A percentile compares a stretch with the other conserved stretches of the same genome.
These are phyloP conservation scores for Arthrobotrys sphaeroides DNA, from an alignment of 2,329 filamentous ascomycete genomes.

Conservation along the genomic window DNA sequence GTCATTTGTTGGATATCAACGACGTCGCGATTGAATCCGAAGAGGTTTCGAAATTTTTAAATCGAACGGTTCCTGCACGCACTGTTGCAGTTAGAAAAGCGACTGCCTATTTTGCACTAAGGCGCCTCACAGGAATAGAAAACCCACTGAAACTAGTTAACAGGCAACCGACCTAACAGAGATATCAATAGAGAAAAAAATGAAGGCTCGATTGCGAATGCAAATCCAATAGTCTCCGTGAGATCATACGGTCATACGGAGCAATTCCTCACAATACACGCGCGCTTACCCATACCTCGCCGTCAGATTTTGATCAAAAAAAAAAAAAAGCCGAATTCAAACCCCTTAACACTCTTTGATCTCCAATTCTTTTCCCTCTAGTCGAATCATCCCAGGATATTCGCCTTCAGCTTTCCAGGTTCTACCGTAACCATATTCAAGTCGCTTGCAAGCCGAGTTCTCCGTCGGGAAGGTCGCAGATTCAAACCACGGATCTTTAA, in stretches of 20 bases:
- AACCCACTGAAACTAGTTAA: too few relatives aligned
- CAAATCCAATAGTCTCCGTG: background rate
- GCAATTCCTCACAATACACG: background rate
- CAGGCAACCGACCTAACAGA: background rate
- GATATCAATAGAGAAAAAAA: background rate
- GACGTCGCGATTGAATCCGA: background rate
- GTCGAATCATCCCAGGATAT: too few relatives aligned
- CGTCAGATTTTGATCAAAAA: too few relatives aligned
- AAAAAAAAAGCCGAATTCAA: too few relatives aligned
- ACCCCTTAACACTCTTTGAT: too few relatives aligned
- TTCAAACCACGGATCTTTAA: background rate
- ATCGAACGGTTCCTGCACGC: too few relatives aligned
- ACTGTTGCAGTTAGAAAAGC: background rate
- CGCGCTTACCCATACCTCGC: too few relatives aligned
- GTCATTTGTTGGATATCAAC: background rate
- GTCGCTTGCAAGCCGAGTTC: background rate
- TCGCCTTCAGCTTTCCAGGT: too few relatives aligned
- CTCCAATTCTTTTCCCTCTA: too few relatives aligned
- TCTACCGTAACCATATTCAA: too few relatives aligned
- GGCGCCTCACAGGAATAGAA: background rate
- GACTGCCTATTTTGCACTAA: background rate
- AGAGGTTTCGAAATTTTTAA: too few relatives aligned
- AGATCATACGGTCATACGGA: too few relatives aligned
- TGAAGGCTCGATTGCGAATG: constrained; percentile 1
- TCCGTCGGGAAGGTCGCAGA: background rate